Conservation (phyloP, 768 basidiomycete genomes). For the Coprinopsis strossmayeri region DNA sequence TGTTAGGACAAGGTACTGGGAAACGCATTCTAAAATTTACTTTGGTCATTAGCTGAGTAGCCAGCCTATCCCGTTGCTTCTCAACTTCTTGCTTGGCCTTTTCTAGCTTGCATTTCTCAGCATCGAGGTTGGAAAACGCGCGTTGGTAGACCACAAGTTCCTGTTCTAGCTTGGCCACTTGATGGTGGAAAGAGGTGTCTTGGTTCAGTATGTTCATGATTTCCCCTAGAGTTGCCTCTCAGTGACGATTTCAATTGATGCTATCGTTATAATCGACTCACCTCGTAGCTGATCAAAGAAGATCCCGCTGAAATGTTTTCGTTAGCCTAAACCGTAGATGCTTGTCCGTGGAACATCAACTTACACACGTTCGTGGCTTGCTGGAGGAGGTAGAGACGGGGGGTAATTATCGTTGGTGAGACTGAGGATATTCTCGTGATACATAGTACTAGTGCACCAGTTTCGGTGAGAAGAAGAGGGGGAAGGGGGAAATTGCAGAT, state of each 20-base stretch:
- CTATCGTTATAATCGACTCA: slow-evolving; percentile 5
- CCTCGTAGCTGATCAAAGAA: slow-evolving; percentile 33
- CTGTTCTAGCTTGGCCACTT: slow-evolving; percentile 28
- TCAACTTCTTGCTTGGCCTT: slow-evolving; percentile 27
- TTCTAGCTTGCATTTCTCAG: slow-evolving; percentile 27
- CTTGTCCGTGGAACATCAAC: neutral
- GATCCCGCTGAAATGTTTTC: slow-evolving; percentile 14
- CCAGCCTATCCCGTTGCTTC: slow-evolving; percentile 31
- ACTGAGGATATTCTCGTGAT: neutral
- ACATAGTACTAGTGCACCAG: neutral
- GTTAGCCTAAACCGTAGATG: neutral
- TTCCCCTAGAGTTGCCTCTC: slow-evolving; percentile 24
- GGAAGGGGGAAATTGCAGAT: too few relatives aligned
- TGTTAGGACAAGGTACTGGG: too few relatives aligned
- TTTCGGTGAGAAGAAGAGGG: neutral
- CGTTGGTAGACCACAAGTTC: slow-evolving; percentile 38
- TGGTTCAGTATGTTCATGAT: slow-evolving; percentile 28
- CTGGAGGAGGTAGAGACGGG: neutral
- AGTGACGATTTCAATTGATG: neutral
- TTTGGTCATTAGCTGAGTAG: slow-evolving; percentile 34
- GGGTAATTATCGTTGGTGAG: too few relatives aligned
- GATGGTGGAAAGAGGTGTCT: slow-evolving; percentile 23
- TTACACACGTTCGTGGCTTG: neutral
- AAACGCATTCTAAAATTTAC: too few relatives aligned
- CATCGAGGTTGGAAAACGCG: slow-evolving; percentile 31